Base-by-base conservation (phyloP, 2,329 filamentous ascomycete genomes). In the Immersiporthe knoxdaviesiana region DNA sequence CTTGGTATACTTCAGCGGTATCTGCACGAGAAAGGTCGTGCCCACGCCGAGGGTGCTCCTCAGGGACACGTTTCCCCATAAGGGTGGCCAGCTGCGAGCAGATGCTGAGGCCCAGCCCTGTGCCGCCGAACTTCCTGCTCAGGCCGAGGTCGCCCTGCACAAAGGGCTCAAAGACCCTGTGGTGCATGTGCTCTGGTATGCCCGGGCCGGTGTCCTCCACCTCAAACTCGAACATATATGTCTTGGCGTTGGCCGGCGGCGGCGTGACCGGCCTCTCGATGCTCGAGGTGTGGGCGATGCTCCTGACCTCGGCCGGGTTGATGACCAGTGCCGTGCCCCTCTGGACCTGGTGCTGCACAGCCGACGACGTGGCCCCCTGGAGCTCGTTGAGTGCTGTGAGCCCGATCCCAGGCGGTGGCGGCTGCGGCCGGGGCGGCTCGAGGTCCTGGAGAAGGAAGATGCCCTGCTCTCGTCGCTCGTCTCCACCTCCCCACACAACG, bases 131-230 rank as follows among this genome's bases (percentile, higher is more conserved):
- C 76, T 96, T 96, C 78, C 93, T 97, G 81, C 92, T 97, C 21
- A 97, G 81, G 0, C 93, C 92, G 1, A 96, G 82, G 76, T 97
- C 94, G n/a, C 92, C 94, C 79, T 97, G 94, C 0, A 97, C 92
- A 76, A 97, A 97, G 0, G 94, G 94, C 78, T 97, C 94, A 77
- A 97, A 97, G 12, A 97, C 93, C 73, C 90, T 90, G 68, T 92
- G 84, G 74, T 94, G 93, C 78, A 97, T 87, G 72, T 91, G 82
- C 8, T 90, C 87, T 0, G 93, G 88, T 68, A 97, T 97, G 37
- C 94, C 94, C 0, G 93, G 94, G 0, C 94, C 94, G 0, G 90
- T 95, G 73, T 97, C 94, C 76, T 93, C 86, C 0, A 97, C 93
- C 76, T 97, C 92, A 71, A 97, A 97, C 75, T 97, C 92, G 74